phyloP scores from a whole-genome alignment of 2,329 filamentous ascomycete species.

The Aspergillus sp. region DNA sequence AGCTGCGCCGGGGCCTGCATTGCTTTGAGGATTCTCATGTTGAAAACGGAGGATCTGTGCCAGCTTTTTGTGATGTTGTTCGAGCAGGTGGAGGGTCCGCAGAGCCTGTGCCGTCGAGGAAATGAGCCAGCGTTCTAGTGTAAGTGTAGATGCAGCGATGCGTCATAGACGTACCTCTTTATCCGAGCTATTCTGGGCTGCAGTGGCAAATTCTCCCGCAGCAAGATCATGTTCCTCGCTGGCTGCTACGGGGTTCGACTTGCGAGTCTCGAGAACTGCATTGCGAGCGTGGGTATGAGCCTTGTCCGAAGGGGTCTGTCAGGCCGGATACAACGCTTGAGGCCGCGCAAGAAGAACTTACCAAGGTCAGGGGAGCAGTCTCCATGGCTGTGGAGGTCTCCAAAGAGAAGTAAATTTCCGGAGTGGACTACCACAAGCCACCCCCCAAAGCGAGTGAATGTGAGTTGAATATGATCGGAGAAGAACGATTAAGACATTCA shows the following conservation, averaged over 20 bases:
- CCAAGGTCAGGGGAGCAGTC: slow-evolving; percentile 66
- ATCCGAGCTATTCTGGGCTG: slow-evolving; percentile 70
- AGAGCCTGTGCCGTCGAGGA: slow-evolving; percentile 65
- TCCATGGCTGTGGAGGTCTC: slow-evolving; percentile 58
- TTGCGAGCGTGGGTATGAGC: slow-evolving; percentile 88
- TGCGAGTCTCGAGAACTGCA: slow-evolving; percentile 71
- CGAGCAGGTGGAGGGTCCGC: slow-evolving; percentile 79
- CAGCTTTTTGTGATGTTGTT: slow-evolving; percentile 82
- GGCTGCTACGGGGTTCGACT: slow-evolving; percentile 73
- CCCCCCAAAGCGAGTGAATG: background rate
- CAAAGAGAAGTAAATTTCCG: background rate
- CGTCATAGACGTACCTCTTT: slow-evolving; percentile 49
- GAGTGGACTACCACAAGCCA: background rate
- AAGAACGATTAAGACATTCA: background rate
- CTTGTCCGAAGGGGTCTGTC: slow-evolving; percentile 44
- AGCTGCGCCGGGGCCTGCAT: slow-evolving; percentile 17
- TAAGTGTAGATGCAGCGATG: background rate
- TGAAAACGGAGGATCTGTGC: slow-evolving; percentile 78
- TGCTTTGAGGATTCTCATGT: slow-evolving; percentile 51
- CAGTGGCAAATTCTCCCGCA: slow-evolving; percentile 83
- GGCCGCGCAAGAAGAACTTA: slow-evolving; percentile 31
- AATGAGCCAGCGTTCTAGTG: background rate
- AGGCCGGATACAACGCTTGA: slow-evolving; percentile 1
- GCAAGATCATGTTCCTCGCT: slow-evolving; percentile 86
- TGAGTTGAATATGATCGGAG: too few relatives aligned